These are phyloP conservation scores for Fraxinus platypoda DNA, from an alignment of 305 asterid species.

Conservation along the genomic window DNA sequence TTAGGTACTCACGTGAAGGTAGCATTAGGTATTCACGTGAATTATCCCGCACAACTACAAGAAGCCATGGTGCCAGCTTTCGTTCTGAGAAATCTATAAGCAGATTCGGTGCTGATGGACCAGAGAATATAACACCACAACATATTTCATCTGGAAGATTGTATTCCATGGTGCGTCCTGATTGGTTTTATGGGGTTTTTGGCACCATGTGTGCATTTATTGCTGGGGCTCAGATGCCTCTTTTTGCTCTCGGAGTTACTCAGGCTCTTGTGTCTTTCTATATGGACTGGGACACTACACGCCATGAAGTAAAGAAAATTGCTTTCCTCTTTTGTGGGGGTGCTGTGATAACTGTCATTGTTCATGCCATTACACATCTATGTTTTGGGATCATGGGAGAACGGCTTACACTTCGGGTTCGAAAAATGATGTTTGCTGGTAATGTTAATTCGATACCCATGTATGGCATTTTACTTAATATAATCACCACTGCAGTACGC, in stretches of 20 bases:
- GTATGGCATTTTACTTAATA: background rate
- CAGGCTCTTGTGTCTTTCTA: conserved; percentile 95
- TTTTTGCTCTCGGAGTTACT: conserved; percentile 91
- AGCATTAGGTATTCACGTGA: conserved; percentile 77
- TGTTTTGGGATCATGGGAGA: conserved; percentile 95
- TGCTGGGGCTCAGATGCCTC: conserved; percentile 96
- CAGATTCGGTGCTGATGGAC: conserved; percentile 67
- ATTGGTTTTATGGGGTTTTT: conserved; percentile 76
- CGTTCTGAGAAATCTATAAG: conserved; percentile 82
- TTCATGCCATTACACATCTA: conserved; percentile 73
- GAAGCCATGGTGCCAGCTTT: conserved; percentile 89
- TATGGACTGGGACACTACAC: conserved; percentile 97
- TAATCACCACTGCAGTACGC: background rate
- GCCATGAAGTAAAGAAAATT: conserved; percentile 75
- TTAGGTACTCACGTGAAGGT: conserved; percentile 72
- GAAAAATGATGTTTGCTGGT: conserved; percentile 91
- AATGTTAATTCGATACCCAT: conserved; percentile 14
- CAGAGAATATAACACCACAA: conserved; percentile 40
- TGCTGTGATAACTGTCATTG: conserved; percentile 70
- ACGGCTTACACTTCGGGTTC: conserved; percentile 83
- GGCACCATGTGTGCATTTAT: conserved; percentile 83
- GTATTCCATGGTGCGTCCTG: conserved; percentile 82
- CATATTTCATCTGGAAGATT: conserved; percentile 61
- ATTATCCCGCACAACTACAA: conserved; percentile 66
- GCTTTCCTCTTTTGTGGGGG: conserved; percentile 82